These are phyloP conservation scores for Colletotrichum nymphaeae DNA, from an alignment of 2,329 filamentous ascomycete species.

Conservation along the genomic window DNA sequence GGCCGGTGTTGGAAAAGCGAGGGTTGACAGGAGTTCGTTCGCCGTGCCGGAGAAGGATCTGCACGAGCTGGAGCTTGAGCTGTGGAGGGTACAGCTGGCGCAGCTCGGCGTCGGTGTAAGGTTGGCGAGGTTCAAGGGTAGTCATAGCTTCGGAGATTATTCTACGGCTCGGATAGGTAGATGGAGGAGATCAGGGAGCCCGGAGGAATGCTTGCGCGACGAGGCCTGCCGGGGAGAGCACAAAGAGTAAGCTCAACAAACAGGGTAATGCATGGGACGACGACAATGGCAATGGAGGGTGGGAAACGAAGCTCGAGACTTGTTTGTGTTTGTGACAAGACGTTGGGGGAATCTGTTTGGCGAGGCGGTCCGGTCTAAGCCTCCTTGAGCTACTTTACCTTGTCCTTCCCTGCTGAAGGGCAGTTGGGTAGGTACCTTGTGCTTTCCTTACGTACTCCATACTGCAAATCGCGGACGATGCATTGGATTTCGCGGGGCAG, in stretches of 20 bases:
- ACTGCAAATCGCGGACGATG: background rate
- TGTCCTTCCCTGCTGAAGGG: background rate
- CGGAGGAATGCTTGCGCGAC: slow-evolving; percentile 27
- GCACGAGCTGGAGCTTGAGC: slow-evolving; percentile 88
- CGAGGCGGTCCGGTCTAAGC: slow-evolving; percentile 1
- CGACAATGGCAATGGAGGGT: background rate
- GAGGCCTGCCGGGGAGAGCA: background rate
- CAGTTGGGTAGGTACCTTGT: background rate
- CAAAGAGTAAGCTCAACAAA: slow-evolving; percentile 2
- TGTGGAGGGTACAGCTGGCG: slow-evolving; percentile 81
- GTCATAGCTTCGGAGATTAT: slow-evolving; percentile 70
- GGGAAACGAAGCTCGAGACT: slow-evolving; percentile 5
- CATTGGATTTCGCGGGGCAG: slow-evolving; percentile 8
- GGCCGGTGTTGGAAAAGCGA: slow-evolving; percentile 84
- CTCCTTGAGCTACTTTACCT: background rate
- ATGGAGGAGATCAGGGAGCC: slow-evolving; percentile 6
- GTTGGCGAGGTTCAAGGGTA: slow-evolving; percentile 76
- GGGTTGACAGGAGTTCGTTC: slow-evolving; percentile 86
- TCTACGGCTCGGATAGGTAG: background rate
- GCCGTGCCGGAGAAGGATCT: slow-evolving; percentile 85
- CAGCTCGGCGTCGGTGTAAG: slow-evolving; percentile 86
- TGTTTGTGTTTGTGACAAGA: background rate
- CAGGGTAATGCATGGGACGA: slow-evolving; percentile 25
- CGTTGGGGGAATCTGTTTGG: slow-evolving; percentile 9
- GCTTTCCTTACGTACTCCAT: background rate